Conservation (phyloP, 148 eudicot genomes). For the Chenopodium berlandieri region DNA sequence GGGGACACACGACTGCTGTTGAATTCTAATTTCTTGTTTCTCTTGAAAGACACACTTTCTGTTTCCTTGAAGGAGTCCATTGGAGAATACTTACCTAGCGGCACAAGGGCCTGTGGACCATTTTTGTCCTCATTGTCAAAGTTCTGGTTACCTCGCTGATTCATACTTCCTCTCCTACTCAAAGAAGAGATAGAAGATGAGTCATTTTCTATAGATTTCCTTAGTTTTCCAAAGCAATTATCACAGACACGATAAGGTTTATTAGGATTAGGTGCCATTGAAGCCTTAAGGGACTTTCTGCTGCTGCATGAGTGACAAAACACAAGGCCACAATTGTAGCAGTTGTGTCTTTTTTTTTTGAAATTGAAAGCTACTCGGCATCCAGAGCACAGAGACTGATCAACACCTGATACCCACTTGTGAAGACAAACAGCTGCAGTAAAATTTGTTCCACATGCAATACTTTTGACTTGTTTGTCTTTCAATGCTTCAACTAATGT, state of each 20-base stretch:
- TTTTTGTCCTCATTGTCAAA: constrained; percentile 34
- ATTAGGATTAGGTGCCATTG: constrained; percentile 63
- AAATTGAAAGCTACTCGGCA: constrained; percentile 61
- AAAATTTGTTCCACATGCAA: constrained; percentile 66
- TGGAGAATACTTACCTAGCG: constrained; percentile 41
- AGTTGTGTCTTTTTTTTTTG: constrained; percentile 68
- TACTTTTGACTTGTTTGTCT: constrained; percentile 60
- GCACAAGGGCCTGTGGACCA: constrained; percentile 26
- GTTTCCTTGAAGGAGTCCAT: constrained; percentile 43
- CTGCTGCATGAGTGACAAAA: constrained; percentile 69
- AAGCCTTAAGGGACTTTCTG: constrained; percentile 57
- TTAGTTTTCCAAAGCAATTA: constrained; percentile 56
- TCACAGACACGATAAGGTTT: constrained; percentile 80
- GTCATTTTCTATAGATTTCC: constrained; percentile 34
- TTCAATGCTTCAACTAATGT: constrained; percentile 61
- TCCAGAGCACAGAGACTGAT: constrained; percentile 63
- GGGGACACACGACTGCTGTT: constrained; percentile 44
- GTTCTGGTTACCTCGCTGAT: constrained; percentile 33
- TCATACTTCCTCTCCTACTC: constrained; percentile 43
- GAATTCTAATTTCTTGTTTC: constrained; percentile 45
- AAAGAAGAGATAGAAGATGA: constrained; percentile 34
- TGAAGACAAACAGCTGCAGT: constrained; percentile 70
- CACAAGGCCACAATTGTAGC: constrained; percentile 71
- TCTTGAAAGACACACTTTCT: constrained; percentile 37
- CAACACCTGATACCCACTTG: constrained; percentile 50